phyloP scores from a whole-genome alignment of 1,139 yeast genomes.

The Debaryomyces psychrophilus region DNA sequence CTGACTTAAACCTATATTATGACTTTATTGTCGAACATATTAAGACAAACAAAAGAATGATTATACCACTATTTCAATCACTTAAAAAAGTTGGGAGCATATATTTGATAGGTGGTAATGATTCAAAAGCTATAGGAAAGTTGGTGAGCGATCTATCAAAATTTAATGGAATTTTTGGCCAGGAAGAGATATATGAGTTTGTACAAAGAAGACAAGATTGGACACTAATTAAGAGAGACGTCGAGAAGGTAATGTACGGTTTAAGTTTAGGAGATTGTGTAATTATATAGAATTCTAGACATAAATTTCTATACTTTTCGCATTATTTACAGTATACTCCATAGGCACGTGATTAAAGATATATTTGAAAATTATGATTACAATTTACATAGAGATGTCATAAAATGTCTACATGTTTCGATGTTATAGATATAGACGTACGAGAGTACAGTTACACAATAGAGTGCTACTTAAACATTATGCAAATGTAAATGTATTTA shows the following conservation, averaged over 20 bases:
- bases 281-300: conserved; percentile 1
- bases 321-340: neutral
- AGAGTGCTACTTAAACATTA: neutral
- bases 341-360: neutral
- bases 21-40: conserved; percentile 65
- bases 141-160: conserved; percentile 81
- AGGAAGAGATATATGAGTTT: conserved; percentile 92
- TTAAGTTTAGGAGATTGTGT: conserved; percentile 71
- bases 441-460: neutral
- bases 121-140: conserved; percentile 82
- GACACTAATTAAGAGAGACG: conserved; percentile 72
- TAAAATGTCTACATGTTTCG: conserved; percentile 5
- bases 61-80: conserved; percentile 78
- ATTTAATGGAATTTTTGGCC: conserved; percentile 86
- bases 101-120: conserved; percentile 73
- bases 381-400: neutral
- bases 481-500: neutral
- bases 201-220: conserved; percentile 89
- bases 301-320: too few species aligned
- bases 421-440: conserved; percentile 4
- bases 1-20: conserved; percentile 76
- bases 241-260: conserved; percentile 95
- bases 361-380: neutral
- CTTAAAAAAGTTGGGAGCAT: conserved; percentile 83
- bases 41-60: conserved; percentile 61